Percentiles rank a stretch among this genome's conserved stretches.
Evolutionary conservation across 371 early-diverging fungal genomes (phyloP).

Genomic region (Mucor indicus): DNA sequence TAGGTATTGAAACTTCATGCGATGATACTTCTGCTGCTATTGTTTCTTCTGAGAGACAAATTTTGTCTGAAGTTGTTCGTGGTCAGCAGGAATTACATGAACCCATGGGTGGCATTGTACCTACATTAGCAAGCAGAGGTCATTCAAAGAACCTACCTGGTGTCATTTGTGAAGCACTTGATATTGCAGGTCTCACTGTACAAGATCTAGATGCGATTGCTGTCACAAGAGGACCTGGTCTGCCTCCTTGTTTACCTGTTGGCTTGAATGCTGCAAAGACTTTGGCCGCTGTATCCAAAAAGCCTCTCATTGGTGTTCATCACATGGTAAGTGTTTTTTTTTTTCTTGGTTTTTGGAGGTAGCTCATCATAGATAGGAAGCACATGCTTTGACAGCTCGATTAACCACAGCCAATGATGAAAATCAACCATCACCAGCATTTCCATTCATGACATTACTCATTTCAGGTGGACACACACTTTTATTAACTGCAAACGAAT

Average conservation of each 20-base stretch:
- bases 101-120: conserved; percentile 81
- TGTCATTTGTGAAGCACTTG: conserved; percentile 64
- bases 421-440: conserved; percentile 41
- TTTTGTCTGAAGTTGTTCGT: conserved; percentile 63
- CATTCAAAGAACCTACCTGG: conserved; percentile 69
- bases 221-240: conserved; percentile 82
- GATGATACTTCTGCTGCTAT: conserved; percentile 85
- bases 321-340: conserved; percentile 64
- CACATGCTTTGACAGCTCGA: conserved; percentile 71
- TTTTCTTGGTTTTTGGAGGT: no score
- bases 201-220: conserved; percentile 77
- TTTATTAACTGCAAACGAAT: conserved; percentile 59
- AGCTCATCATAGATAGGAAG: conserved; percentile 48
- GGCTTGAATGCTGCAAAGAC: conserved; percentile 80
- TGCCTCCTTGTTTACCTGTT: conserved; percentile 73
- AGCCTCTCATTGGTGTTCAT: conserved; percentile 80
- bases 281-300: conserved; percentile 66
- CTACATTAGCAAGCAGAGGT: conserved; percentile 68
- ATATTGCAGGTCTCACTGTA: conserved; percentile 50
- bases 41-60: conserved; percentile 66
- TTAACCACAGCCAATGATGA: conserved; percentile 28
- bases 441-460: conserved; percentile 76
- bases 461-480: conserved; percentile 85
- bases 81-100: conserved; percentile 76
- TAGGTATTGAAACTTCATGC: conserved; percentile 83